Percentiles rank a stretch among this genome's conserved stretches.
These are phyloP conservation scores for Didymella arachidicola DNA, from an alignment of 2,329 filamentous ascomycete genomes.

Conservation along the genomic window DNA sequence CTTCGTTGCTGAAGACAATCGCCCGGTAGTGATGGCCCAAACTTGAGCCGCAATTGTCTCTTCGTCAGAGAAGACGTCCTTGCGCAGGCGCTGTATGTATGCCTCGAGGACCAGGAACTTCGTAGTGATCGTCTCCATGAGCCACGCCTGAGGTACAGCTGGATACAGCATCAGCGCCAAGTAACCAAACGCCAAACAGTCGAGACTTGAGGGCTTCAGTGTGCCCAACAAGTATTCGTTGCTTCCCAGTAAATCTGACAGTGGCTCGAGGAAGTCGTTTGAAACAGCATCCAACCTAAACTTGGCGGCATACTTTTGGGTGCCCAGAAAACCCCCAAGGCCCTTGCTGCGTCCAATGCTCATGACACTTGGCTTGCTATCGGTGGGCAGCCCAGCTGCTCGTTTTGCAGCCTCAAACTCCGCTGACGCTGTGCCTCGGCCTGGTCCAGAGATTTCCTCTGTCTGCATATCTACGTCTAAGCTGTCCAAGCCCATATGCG, in stretches of 20 bases:
- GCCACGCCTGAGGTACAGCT: constrained; percentile 68
- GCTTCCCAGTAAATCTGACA: constrained; percentile 68
- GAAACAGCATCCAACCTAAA: constrained; percentile 80
- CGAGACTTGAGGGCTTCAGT: constrained; percentile 67
- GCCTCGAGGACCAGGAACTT: constrained; percentile 54
- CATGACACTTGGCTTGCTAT: constrained; percentile 51
- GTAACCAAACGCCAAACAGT: constrained; percentile 84
- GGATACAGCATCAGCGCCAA: constrained; percentile 75
- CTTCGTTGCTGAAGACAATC: constrained; percentile 7
- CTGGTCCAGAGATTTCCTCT: constrained; percentile 44
- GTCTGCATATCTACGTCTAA: constrained; percentile 55
- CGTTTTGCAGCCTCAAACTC: constrained; percentile 50
- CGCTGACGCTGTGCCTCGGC: constrained; percentile 40
- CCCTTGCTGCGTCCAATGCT: constrained; percentile 65
- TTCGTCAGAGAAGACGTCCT: constrained; percentile 34
- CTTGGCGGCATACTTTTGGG: constrained; percentile 72
- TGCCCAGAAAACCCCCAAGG: constrained; percentile 67
- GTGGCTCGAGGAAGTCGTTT: constrained; percentile 71
- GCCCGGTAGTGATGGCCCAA: constrained; percentile 37
- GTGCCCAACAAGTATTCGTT: constrained; percentile 65
- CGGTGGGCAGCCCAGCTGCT: constrained; percentile 46
- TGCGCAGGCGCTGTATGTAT: constrained; percentile 51
- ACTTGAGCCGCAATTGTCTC: constrained; percentile 35
- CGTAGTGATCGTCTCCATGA: constrained; percentile 63
- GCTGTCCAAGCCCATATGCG: constrained; percentile 57